Evolutionary conservation across 345 rosid species (phyloP), one percentile per base, ranked within the genome.

Genomic region (sweet orange (Citrus sinensis)): DNA sequence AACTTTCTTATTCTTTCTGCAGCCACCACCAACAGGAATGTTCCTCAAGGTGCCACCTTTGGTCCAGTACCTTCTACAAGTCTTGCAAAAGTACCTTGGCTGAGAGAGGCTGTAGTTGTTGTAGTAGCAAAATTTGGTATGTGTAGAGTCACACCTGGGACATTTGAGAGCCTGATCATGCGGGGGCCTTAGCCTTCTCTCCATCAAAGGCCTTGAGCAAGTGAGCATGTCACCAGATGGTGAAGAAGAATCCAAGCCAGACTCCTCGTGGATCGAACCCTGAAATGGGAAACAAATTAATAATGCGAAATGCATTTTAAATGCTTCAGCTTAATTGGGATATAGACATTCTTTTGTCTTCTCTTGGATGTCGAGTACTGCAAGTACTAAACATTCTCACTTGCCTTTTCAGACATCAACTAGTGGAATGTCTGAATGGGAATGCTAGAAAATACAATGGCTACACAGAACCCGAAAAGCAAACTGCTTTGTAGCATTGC

Each of bases 11-110:
- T 90, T 95, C 87, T 93, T 95, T 59, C 98, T 87, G 82, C 98
- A 95, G 60, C 98, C 98, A 32, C 99, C 99, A 35, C 99, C 99
- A 4, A 95, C 99, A 0, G 99, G 99, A 69, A 95, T 95, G 90
- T 95, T 95, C 79, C 98, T 84, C 11, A 93, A 78, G 46, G 98
- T 95, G 56, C 99, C 99, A 4, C 99, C 99, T 86, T 95, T 92
- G 70, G 98, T 95, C 99, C 98, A 95, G 87, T 95, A 95, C 89
- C 99, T 89, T 74, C 99, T 85, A 82, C 98, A 95, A 59, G 98
- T 90, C 86, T 95, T 95, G 93, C 99, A 95, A 73, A 95, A 93
- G 90, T 95, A 93, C 81, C 99, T 86, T 9, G 99, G 99, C 88
- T 95, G 99, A 29, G 97, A 90, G 79, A 95, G 96, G 82, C 98